A percentile compares a stretch with the other conserved stretches of the same genome.
phyloP scores from a whole-genome alignment of 495 filamentous ascomycete species.

The Thozetella sp. region DNA sequence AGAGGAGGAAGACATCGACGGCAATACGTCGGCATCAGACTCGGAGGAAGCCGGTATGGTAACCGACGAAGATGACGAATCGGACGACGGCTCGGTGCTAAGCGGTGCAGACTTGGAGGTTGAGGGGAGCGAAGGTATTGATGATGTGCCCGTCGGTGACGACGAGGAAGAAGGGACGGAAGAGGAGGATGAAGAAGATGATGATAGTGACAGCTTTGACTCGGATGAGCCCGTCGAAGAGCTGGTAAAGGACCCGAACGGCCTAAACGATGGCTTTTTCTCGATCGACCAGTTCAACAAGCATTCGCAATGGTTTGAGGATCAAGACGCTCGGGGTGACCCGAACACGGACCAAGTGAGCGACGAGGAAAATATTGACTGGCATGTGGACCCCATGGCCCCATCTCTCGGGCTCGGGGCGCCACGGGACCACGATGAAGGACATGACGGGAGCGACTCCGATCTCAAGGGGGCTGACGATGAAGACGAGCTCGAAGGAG shows the following conservation, averaged over 20 bases:
- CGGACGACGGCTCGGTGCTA: conserved; percentile 1
- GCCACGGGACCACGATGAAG: conserved; percentile 4
- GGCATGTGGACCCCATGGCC: conserved; percentile 71
- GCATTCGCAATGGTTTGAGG: conserved; percentile 83
- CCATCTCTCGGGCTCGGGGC: neutral
- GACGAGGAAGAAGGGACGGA: conserved; percentile 27
- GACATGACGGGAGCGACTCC: conserved; percentile 12
- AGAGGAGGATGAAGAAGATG: conserved; percentile 27
- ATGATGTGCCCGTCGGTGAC: conserved; percentile 21
- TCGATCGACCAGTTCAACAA: conserved; percentile 98
- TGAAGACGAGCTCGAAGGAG: conserved; percentile 57
- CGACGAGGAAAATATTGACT: conserved; percentile 86
- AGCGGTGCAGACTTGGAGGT: conserved; percentile 8
- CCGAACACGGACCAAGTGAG: conserved; percentile 58
- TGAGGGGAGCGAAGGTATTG: too few relatives aligned
- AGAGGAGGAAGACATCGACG: conserved; percentile 17
- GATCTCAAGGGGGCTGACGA: conserved; percentile 12
- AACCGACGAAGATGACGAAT: conserved; percentile 17
- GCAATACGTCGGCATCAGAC: conserved; percentile 14
- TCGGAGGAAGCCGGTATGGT: conserved; percentile 25
- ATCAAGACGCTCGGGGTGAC: conserved; percentile 70
- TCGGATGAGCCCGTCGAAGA: conserved; percentile 34
- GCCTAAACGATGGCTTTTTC: conserved; percentile 95
- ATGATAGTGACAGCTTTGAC: conserved; percentile 31
- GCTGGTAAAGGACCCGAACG: conserved; percentile 51